Percentiles rank a stretch among this genome's conserved stretches.
Evolutionary conservation across 2,329 filamentous ascomycete species (phyloP).

Genomic region (Zymoseptoria tritici): DNA sequence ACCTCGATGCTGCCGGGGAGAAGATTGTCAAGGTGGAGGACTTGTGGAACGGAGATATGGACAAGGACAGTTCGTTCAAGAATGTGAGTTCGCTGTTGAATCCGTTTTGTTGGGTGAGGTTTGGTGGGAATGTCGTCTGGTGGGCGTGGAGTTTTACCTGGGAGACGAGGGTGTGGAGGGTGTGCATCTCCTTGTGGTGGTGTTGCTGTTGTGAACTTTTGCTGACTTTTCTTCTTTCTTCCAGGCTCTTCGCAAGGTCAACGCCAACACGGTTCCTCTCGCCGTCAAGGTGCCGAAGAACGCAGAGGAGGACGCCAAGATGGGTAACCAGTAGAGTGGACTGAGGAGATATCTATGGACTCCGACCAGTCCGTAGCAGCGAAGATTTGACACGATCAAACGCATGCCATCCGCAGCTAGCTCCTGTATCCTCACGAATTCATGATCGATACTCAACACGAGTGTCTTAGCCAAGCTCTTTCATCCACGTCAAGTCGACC

Average conservation of each 20-base stretch:
- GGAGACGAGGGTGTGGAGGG: conserved; percentile 36
- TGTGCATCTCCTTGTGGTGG: conserved; percentile 22
- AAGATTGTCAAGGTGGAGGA: conserved; percentile 49
- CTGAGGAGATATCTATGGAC: not conserved
- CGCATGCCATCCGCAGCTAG: not conserved
- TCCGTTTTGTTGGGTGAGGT: conserved; percentile 34
- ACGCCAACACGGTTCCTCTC: conserved; percentile 45
- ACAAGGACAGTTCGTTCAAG: conserved; percentile 41
- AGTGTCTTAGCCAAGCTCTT: not conserved
- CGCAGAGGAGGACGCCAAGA: conserved; percentile 45
- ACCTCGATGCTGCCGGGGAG: conserved; percentile 30
- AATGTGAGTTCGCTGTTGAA: conserved; percentile 41
- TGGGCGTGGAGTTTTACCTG: conserved; percentile 35
- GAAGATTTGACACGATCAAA: not conserved
- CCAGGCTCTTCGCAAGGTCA: conserved; percentile 47
- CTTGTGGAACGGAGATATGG: conserved; percentile 47
- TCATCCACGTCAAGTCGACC: not conserved
- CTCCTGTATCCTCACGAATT: not conserved
- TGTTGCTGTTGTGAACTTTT: conserved; percentile 2
- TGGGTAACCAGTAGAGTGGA: conserved; percentile 33
- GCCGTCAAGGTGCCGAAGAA: conserved; percentile 48
- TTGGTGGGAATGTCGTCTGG: conserved; percentile 32
- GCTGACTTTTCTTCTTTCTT: conserved; percentile 24
- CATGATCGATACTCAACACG: not conserved
- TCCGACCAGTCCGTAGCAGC: not conserved